Base-by-base conservation (phyloP, 2,329 filamentous ascomycete species). In the Paradendryphiella salina region DNA sequence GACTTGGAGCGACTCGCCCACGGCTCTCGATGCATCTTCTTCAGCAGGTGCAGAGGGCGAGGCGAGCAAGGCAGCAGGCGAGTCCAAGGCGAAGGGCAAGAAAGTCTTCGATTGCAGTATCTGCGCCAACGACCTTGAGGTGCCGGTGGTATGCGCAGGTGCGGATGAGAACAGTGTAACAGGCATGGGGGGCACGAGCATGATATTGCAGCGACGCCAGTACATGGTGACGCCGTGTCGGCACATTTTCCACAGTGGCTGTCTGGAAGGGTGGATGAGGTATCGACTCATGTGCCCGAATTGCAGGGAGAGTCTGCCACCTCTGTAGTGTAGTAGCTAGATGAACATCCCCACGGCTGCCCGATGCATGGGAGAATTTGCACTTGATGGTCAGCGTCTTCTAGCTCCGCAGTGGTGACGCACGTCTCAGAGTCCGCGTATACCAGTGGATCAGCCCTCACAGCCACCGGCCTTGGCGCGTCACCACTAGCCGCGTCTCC, bases 211-310 rank as follows among this genome's bases (percentile, higher is more conserved):
- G 26, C 80, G 93, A 54, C 83, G 92, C 41, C 80, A 83, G 62
- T 97, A 97, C 75, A 99, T 99, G 94, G 90, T 97, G 17, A 99
- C 94, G 50, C 94, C 94, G 39, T 99, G 94, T 73, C 80, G 92
- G 47, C 94, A 99, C 76, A 91, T 97, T 40, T 99, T 99, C 71
- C 94, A 99, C 70, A 94, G 86, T 49, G 79, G 82, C 26, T 99
- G 94, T 73, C 76, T 99, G 61, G 93, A 97, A 75, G 91, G 90
- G 32, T 97, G 94, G 94, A 94, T 99, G 88, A 83, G 89, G 69
- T 91, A 95, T 71, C 79, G 93, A 50, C 75, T 99, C 66, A 90
- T 96, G 76, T 99, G 94, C 75, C 94, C 94, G 1, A 96, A 96
- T 60, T 97, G 94, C 75, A 82, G 94, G 61, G 92, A 96, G 76